Evolutionary conservation across 163 green algal species (phyloP).

Genomic region (Volvox carteri): DNA sequence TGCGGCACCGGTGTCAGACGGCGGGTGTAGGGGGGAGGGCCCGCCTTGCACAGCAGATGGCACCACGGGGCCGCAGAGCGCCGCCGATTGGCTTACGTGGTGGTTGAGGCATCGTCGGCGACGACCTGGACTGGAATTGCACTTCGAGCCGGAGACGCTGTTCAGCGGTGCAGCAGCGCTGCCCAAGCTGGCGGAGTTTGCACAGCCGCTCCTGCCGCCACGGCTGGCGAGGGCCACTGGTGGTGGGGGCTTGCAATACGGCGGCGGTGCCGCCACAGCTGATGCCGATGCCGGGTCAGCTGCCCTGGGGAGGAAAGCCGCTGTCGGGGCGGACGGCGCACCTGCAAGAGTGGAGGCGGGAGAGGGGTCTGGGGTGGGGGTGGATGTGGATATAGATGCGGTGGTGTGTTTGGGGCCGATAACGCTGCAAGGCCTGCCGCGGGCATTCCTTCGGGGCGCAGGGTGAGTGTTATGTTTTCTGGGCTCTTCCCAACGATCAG

Average conservation of each 20-base stretch:
- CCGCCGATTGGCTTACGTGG: neutral
- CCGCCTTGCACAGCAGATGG: neutral
- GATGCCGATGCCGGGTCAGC: neutral
- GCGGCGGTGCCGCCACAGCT: neutral
- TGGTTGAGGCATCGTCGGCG: neutral
- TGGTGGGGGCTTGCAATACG: neutral
- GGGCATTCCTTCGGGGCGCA: neutral
- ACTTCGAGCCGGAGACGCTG: slow-evolving; percentile 25
- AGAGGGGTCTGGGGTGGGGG: neutral
- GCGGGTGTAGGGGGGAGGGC: neutral
- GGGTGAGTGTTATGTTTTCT: neutral
- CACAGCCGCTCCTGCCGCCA: slow-evolving; percentile 20
- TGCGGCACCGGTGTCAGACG: neutral
- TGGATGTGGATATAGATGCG: neutral
- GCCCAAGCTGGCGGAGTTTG: slow-evolving; percentile 19
- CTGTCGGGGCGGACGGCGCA: too few species aligned
- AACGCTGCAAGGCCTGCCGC: neutral
- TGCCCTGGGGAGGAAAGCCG: neutral
- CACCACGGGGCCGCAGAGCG: neutral
- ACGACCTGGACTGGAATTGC: neutral
- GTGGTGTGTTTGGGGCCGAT: neutral
- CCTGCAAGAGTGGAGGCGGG: neutral
- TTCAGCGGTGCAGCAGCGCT: slow-evolving; percentile 16
- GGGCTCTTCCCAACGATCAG: too few species aligned
- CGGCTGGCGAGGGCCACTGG: neutral